phyloP scores from a whole-genome alignment of 352 stramenopile genomes.

The Pythium brachiatum region DNA sequence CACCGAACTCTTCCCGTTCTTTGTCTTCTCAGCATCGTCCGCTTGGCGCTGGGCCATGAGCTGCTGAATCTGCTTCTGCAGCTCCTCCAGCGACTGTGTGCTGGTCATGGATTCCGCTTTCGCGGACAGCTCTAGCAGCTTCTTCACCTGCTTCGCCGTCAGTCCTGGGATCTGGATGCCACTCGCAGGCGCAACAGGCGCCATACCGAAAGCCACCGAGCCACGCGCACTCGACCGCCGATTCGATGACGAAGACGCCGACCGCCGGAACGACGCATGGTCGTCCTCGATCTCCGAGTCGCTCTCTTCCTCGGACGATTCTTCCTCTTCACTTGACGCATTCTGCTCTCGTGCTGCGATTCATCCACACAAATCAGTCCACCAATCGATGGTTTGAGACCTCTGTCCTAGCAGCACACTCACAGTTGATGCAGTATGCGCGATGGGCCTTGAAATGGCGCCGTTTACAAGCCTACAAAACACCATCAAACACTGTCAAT shows the following conservation, averaged over 20 bases:
- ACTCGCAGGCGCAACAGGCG: not conserved
- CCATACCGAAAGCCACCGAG: slow-evolving; percentile 17
- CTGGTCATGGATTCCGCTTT: slow-evolving; percentile 50
- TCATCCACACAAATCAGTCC: not conserved
- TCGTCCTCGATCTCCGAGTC: slow-evolving; percentile 67
- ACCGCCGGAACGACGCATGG: slow-evolving; percentile 22
- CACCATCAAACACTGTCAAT: not conserved
- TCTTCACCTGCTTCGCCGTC: slow-evolving; percentile 60
- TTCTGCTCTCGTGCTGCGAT: slow-evolving; percentile 53
- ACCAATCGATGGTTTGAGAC: not conserved
- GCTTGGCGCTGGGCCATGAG: slow-evolving; percentile 49
- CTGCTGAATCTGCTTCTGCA: slow-evolving; percentile 75
- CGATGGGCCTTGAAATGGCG: slow-evolving; percentile 70
- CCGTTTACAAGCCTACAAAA: slow-evolving; percentile 56
- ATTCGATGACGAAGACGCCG: slow-evolving; percentile 5
- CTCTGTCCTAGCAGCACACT: not conserved
- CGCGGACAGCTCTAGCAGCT: slow-evolving; percentile 59
- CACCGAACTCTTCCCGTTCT: slow-evolving; percentile 11
- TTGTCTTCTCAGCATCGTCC: slow-evolving; percentile 17
- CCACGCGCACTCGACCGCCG: slow-evolving; percentile 16
- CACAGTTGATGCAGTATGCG: slow-evolving; percentile 62
- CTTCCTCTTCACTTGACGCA: slow-evolving; percentile 53
- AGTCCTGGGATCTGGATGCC: slow-evolving; percentile 52
- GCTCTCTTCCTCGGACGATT: slow-evolving; percentile 68
- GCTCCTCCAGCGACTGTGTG: slow-evolving; percentile 47